Conservation (phyloP, 179 eudicot genomes). For the Silene noctiflora region DNA sequence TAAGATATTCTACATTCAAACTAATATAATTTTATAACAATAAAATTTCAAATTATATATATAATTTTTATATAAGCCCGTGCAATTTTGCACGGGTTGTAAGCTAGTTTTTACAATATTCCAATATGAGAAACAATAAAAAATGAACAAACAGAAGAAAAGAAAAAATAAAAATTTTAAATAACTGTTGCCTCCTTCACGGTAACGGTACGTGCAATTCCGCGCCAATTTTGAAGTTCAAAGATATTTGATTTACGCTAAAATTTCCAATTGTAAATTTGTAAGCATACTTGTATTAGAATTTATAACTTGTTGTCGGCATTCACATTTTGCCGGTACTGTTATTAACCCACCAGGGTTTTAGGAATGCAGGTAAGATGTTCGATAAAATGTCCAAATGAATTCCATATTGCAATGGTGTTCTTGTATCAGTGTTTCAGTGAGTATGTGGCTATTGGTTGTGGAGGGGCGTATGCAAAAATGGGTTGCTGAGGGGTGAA, state of each 20-base stretch:
- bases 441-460: slow-evolving; percentile 34
- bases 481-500: slow-evolving; percentile 47
- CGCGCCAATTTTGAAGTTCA: slow-evolving; percentile 41
- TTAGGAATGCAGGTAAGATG: slow-evolving; percentile 48
- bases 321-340: slow-evolving; percentile 56
- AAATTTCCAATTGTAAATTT: slow-evolving; percentile 31
- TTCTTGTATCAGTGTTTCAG: slow-evolving; percentile 36
- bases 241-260: slow-evolving; percentile 46
- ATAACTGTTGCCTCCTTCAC: too few relatives aligned
- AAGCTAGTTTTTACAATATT: too few relatives aligned
- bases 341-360: slow-evolving; percentile 52
- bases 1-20: too few relatives aligned
- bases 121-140: too few relatives aligned
- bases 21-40: too few relatives aligned
- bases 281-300: slow-evolving; percentile 34
- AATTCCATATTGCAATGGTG: slow-evolving; percentile 48
- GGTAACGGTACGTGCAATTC: slow-evolving; percentile 17
- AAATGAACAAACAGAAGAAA: too few relatives aligned
- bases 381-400: slow-evolving; percentile 55
- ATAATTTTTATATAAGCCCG: too few relatives aligned
- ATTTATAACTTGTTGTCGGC: slow-evolving; percentile 46
- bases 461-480: slow-evolving; percentile 40
- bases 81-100: too few relatives aligned
- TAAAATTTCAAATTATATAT: too few relatives aligned
- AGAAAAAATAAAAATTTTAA: too few relatives aligned